Conservation (phyloP, 257 asterid species). For the Paulownia fortunei region DNA sequence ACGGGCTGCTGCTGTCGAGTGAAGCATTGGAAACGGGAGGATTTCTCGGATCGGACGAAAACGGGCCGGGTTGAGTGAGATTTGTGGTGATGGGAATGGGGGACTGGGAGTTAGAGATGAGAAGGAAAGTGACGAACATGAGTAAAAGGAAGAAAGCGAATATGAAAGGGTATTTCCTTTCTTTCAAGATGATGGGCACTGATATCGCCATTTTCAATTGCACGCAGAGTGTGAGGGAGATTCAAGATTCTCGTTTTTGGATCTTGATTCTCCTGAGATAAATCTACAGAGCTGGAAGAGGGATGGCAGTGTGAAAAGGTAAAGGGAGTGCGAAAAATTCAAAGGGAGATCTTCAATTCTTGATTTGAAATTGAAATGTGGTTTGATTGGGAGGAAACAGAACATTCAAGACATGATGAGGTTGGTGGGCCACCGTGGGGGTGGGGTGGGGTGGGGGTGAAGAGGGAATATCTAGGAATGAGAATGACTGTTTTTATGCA, state of each 20-base stretch:
- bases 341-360: not conserved
- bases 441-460: not conserved
- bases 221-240: not conserved
- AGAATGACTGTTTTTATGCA: slow-evolving; percentile 8
- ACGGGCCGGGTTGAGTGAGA: slow-evolving; percentile 37
- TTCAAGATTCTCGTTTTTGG: not conserved
- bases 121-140: slow-evolving; percentile 59
- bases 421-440: not conserved
- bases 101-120: slow-evolving; percentile 68
- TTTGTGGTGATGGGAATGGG: slow-evolving; percentile 51
- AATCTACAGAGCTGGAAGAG: not conserved
- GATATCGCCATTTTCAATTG: slow-evolving; percentile 53
- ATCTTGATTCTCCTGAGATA: slow-evolving; percentile 17
- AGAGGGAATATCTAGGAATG: slow-evolving; percentile 9
- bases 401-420: slow-evolving; percentile 3
- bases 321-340: not conserved
- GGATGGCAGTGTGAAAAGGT: not conserved
- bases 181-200: slow-evolving; percentile 62
- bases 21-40: not conserved
- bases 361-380: not conserved
- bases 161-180: slow-evolving; percentile 76
- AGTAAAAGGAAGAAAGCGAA: slow-evolving; percentile 68
- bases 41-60: not conserved
- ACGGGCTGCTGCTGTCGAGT: not conserved
- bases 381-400: not conserved